Evolutionary conservation across 345 rosid genomes (phyloP), one percentile per base, ranked within the genome.

Genomic region (Sonneratia alba): DNA sequence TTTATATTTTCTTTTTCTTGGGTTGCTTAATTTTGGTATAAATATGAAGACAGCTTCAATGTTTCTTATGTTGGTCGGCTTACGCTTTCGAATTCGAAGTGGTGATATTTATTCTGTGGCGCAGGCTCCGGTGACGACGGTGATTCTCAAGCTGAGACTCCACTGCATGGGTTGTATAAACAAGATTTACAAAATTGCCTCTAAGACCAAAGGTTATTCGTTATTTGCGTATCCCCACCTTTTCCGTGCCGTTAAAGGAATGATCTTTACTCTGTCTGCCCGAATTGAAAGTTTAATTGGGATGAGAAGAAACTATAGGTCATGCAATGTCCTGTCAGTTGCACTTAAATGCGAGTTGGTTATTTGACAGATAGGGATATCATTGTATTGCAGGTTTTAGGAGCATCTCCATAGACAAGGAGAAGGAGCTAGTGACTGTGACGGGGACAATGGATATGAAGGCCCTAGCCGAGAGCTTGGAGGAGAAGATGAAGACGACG

Each of bases 401-500:
- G 3, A 78, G 79, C 2, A 65, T 76, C 49, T n/a, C 73, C 22
- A n/a, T 86, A 5, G 96, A 95, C 75, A 77, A 68, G 73, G 83
- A 73, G 73, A 95, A 87, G 78, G 92, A 89, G 45, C 48, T 80
- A 78, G 88, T 89, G 55, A 82, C 86, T 8, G 92, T 92, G 38
- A 95, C 76, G 3, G 99, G 97, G 48, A 81, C 86, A 0, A 87
- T 92, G 96, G 96, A 95, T 49, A 83, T 78, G 3, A 85, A 90
- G 70, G 82, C 78, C 27, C 70, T 95, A 79, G 68, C 76, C 0
- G 89, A 83, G 48, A 49, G 34, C 37, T 45, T 95, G 73, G 82
- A 76, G 85, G 83, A 81, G 53, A 90, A 76, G 73, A 85, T 95
- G 64, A 95, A 85, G 83, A 79, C 82, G 73, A 24, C 73, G 0